A percentile compares a stretch with the other conserved stretches of the same genome.
These are phyloP conservation scores for Lentithecium fluviatile DNA, from an alignment of 495 filamentous ascomycete species.

Conservation along the genomic window DNA sequence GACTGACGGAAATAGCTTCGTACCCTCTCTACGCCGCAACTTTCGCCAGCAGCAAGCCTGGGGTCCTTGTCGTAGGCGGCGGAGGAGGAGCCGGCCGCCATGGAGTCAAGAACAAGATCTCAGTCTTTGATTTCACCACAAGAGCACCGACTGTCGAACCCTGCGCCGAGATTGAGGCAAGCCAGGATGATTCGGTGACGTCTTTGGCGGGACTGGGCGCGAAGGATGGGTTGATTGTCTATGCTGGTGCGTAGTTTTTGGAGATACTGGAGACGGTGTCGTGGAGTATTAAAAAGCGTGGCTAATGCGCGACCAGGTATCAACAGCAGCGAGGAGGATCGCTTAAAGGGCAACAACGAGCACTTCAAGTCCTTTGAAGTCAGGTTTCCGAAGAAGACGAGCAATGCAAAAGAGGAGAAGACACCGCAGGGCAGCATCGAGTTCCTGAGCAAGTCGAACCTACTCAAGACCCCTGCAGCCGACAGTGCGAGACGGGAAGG, in stretches of 20 bases:
- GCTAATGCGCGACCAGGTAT: conserved; percentile 60
- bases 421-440: conserved; percentile 41
- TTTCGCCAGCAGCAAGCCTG: conserved; percentile 78
- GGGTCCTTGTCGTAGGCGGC: conserved; percentile 78
- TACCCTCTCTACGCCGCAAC: conserved; percentile 90
- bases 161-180: conserved; percentile 70
- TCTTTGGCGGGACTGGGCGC: conserved; percentile 64
- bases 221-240: conserved; percentile 46
- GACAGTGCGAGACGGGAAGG: conserved; percentile 55
- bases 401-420: conserved; percentile 42
- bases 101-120: conserved; percentile 5
- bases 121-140: conserved; percentile 66
- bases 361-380: conserved; percentile 82
- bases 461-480: conserved; percentile 59
- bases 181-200: conserved; percentile 89
- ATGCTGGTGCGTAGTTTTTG: conserved; percentile 34
- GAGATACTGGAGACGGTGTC: conserved; percentile 54
- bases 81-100: conserved; percentile 63
- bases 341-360: conserved; percentile 75
- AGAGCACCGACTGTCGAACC: conserved; percentile 57
- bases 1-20: conserved; percentile 66
- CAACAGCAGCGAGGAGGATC: conserved; percentile 72
- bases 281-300: conserved; percentile 46
- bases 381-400: conserved; percentile 46
- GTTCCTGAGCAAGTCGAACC: conserved; percentile 44